Evolutionary conservation across 768 basidiomycete genomes (phyloP), one percentile per base, ranked within the genome.

Genomic region (Mycena maculata): DNA sequence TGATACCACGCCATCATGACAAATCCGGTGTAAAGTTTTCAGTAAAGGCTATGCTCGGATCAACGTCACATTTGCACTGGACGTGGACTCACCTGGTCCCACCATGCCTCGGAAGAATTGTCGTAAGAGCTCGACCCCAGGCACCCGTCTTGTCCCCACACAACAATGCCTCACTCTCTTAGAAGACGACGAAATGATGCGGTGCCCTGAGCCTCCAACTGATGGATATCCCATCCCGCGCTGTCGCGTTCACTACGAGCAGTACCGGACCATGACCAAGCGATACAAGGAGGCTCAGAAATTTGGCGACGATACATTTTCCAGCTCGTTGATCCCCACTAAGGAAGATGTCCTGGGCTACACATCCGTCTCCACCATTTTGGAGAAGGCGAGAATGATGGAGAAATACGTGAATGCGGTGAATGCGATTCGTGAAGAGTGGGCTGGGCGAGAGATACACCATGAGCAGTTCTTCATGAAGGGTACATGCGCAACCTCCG

Each of bases 391-490:
- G 31, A 30, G 50, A 30, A 20, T 52, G 31, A 52, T 52, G 50
- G 36, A 52, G 50, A 52, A 52, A n/a, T 52, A 52, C 36, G 50
- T 52, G 50, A 52, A 52, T 33, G 50, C 50, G 10, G n/a, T n/a
- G n/a, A n/a, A n/a, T n/a, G n/a, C n/a, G n/a, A 52, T 52, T 30
- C 31, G 50, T 18, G 53, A 74, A 1, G 80, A 81, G 57, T 72
- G 70, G 45, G 56, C 67, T 1, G 80, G 80, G 0, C 67, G 78
- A 33, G 67, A 74, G 1, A 70, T 80, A 31, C 80, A 80, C 30
- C 66, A 70, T 15, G 70, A 48, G 30, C 71, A 78, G 3, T 81
- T 80, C 67, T 78, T 78, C 44, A 60, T 78, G 12, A 77, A 77
- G 68, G 67, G 79, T 72, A 30, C 49, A 28, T 30, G 15, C n/a